Percentiles rank a stretch among this genome's conserved stretches.
Conservation (phyloP, 2,329 filamentous ascomycete genomes). For the Falciphora oryzae region DNA sequence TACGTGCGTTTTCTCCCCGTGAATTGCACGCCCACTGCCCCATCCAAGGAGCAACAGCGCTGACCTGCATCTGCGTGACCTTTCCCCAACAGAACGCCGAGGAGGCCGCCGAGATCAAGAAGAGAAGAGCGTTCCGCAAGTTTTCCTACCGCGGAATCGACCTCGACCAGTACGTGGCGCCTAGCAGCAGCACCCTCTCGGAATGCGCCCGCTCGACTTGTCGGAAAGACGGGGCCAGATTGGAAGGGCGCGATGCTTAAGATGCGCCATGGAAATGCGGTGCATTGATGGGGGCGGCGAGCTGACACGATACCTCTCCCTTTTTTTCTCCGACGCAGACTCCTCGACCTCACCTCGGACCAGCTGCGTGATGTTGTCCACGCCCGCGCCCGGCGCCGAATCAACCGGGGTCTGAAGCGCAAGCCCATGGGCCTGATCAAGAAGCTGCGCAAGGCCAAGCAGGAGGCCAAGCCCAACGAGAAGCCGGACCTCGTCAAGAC, state of each 20-base stretch:
- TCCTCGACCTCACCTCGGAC: constrained; percentile 97
- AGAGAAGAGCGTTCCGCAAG: constrained; percentile 99
- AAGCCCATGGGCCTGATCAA: constrained; percentile 99
- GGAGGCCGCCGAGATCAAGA: constrained; percentile 99
- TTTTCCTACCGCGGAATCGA: constrained; percentile 99
- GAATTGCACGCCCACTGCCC: background rate
- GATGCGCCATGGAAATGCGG: background rate
- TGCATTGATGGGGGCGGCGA: background rate
- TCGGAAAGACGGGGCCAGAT: background rate
- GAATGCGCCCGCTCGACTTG: background rate
- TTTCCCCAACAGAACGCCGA: constrained; percentile 69
- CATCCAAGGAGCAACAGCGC: constrained; percentile 2
- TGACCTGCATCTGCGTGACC: constrained; percentile 14
- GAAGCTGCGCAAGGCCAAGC: constrained; percentile 99
- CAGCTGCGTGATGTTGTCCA: constrained; percentile 99
- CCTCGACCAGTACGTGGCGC: constrained; percentile 86
- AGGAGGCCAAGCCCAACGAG: constrained; percentile 98
- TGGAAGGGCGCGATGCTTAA: background rate
- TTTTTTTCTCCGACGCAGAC: constrained; percentile 47
- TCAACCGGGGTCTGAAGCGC: constrained; percentile 99
- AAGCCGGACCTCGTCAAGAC: constrained; percentile 99
- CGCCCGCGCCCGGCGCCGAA: constrained; percentile 94
- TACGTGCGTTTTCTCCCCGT: constrained; percentile 13
- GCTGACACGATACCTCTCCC: background rate
- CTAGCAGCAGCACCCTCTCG: background rate